Conservation (phyloP, 1,139 yeast species). For the Sugiyamaella novakii region DNA sequence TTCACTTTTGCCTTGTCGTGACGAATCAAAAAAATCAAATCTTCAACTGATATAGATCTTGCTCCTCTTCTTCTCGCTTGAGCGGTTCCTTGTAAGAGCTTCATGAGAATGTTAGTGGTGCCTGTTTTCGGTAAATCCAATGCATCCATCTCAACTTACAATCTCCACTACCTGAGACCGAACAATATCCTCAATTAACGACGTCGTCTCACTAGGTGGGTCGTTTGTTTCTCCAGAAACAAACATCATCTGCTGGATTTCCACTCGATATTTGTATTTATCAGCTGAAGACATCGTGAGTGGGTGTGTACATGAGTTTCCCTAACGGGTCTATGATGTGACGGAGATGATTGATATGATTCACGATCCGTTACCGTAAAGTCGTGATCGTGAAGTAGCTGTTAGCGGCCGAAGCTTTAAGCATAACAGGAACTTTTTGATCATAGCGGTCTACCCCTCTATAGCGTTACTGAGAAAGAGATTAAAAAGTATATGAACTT, state of each 20-base stretch:
- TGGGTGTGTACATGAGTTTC: not conserved
- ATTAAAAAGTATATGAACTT: no score
- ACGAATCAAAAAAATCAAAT: constrained; percentile 85
- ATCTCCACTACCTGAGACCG: constrained; percentile 93
- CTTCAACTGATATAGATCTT: constrained; percentile 86
- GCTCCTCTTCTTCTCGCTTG: constrained; percentile 83
- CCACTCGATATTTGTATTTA: constrained; percentile 76
- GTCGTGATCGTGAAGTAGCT: no score
- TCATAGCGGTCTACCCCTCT: no score
- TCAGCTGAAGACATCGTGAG: constrained; percentile 34
- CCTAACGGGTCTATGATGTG: not conserved
- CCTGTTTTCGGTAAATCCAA: not conserved
- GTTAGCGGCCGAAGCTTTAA: no score
- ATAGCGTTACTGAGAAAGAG: no score
- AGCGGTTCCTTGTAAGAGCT: constrained; percentile 68
- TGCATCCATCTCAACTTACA: constrained; percentile 29
- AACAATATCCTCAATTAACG: constrained; percentile 91
- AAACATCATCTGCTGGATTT: constrained; percentile 98
- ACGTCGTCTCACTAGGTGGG: constrained; percentile 88
- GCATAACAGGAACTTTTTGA: not conserved
- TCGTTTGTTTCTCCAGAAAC: constrained; percentile 95
- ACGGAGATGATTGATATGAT: no score
- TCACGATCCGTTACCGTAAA: not conserved
- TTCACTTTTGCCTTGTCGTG: constrained; percentile 95
- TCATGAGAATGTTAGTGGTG: not conserved